phyloP scores from a whole-genome alignment of 1,284 basidiomycete species.

The Rhodotorula sp. region DNA sequence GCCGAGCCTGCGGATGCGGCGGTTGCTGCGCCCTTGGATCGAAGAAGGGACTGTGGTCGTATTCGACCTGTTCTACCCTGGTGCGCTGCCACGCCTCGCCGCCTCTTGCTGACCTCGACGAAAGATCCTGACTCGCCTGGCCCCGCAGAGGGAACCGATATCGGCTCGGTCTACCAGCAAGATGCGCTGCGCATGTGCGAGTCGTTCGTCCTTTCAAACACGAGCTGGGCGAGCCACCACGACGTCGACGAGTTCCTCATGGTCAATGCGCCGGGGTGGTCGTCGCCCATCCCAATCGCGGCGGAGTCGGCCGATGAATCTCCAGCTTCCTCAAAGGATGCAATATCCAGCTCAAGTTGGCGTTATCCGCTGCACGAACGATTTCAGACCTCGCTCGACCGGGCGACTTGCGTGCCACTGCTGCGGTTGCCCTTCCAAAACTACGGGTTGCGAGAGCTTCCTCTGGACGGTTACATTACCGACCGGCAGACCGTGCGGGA shows the following conservation, averaged over 20 bases:
- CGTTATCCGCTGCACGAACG: constrained; percentile 19
- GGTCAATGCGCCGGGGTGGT: constrained; percentile 29
- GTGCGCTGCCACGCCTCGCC: constrained; percentile 4
- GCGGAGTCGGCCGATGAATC: neutral
- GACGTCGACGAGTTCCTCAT: constrained; percentile 40
- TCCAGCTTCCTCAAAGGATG: no score
- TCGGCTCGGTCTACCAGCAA: constrained; percentile 25
- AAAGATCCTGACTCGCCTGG: neutral
- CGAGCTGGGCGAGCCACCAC: constrained; percentile 31
- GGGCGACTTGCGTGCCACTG: constrained; percentile 31
- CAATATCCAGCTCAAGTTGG: neutral
- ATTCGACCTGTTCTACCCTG: constrained; percentile 22
- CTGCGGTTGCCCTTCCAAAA: constrained; percentile 32
- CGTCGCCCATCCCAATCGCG: constrained; percentile 9
- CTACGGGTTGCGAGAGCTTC: constrained; percentile 22
- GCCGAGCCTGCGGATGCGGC: constrained; percentile 23
- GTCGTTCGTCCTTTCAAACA: constrained; percentile 17
- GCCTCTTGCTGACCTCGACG: neutral
- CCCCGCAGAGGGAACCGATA: constrained; percentile 14
- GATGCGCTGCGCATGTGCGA: constrained; percentile 34
- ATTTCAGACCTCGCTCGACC: constrained; percentile 2
- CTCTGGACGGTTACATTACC: constrained; percentile 11
- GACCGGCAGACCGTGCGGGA: constrained; percentile 23
- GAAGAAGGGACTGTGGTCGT: constrained; percentile 31
- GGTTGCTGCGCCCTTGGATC: constrained; percentile 34